phyloP scores from a whole-genome alignment of 441 rosid genomes.

The Eutrema salsugineum region DNA sequence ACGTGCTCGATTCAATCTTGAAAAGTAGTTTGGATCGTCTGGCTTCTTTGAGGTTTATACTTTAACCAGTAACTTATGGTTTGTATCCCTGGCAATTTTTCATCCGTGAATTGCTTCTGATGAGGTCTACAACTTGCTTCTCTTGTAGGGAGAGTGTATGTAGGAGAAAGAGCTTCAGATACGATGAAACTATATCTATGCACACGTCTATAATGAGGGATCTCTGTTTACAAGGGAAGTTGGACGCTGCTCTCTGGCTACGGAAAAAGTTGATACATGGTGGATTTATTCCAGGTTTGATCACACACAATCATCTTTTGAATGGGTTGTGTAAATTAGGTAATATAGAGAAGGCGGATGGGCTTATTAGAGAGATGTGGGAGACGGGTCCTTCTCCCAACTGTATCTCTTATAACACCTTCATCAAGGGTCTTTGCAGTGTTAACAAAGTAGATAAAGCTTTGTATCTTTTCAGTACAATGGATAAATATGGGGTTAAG shows the following conservation, averaged over 20 bases:
- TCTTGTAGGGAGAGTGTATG: constrained; percentile 53
- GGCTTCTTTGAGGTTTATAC: constrained; percentile 47
- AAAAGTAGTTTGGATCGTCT: constrained; percentile 64
- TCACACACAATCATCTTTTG: constrained; percentile 61
- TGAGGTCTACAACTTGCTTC: not conserved
- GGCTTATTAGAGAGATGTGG: constrained; percentile 57
- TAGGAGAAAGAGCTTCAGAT: constrained; percentile 24
- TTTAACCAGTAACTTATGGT: not conserved
- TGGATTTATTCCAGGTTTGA: constrained; percentile 54
- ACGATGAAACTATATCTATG: constrained; percentile 21
- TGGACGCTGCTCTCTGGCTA: constrained; percentile 58
- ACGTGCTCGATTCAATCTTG: constrained; percentile 50
- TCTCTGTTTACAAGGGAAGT: constrained; percentile 58
- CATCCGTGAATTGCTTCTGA: not conserved
- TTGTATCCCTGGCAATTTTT: not conserved
- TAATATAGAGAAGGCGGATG: constrained; percentile 47
- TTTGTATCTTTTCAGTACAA: constrained; percentile 40
- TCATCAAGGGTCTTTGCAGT: constrained; percentile 56
- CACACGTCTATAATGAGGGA: constrained; percentile 38
- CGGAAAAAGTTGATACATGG: constrained; percentile 45
- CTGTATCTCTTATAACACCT: constrained; percentile 52
- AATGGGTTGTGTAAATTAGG: constrained; percentile 54
- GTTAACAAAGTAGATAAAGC: constrained; percentile 51
- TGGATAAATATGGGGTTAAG: constrained; percentile 47
- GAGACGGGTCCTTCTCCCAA: constrained; percentile 65